Percentiles rank a stretch among this genome's conserved stretches.
Evolutionary conservation across 495 filamentous ascomycete genomes (phyloP).

Genomic region (Hypomontagnella monticulosa): DNA sequence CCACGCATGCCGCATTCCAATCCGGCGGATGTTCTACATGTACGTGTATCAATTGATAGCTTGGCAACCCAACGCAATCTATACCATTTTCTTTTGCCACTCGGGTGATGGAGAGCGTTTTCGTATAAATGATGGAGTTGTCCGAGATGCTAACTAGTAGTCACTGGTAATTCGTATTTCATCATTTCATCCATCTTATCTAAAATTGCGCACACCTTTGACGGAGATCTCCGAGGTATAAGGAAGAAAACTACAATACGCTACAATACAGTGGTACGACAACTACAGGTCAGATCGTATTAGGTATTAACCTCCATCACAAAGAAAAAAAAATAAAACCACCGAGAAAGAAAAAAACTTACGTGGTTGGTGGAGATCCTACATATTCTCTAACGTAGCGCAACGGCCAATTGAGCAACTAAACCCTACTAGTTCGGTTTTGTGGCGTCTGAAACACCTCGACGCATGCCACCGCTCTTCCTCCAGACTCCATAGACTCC

Average conservation of each 20-base stretch:
- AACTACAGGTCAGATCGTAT: too few relatives aligned
- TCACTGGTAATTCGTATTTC: too few relatives aligned
- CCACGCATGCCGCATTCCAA: slow-evolving; percentile 13
- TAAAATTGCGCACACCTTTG: neutral
- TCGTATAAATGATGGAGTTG: neutral
- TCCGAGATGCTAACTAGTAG: too few relatives aligned
- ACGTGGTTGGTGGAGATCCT: slow-evolving; percentile 15
- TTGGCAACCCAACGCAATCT: slow-evolving; percentile 2
- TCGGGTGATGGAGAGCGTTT: neutral
- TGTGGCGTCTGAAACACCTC: slow-evolving; percentile 43
- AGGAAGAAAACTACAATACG: too few relatives aligned
- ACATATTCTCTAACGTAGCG: slow-evolving; percentile 40
- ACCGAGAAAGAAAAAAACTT: neutral
- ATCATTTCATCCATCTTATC: too few relatives aligned
- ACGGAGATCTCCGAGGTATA: slow-evolving; percentile 4
- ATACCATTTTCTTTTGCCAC: neutral
- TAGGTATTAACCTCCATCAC: neutral
- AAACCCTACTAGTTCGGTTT: slow-evolving; percentile 8
- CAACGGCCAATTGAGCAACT: neutral
- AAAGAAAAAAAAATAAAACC: neutral
- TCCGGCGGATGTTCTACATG: slow-evolving; percentile 1
- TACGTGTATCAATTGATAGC: too few relatives aligned
- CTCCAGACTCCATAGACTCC: too few relatives aligned
- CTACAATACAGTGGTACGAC: too few relatives aligned
- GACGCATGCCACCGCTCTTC: slow-evolving; percentile 35